Conservation (phyloP, 139 green algal genomes). For the Diplosphaera chodatii region DNA sequence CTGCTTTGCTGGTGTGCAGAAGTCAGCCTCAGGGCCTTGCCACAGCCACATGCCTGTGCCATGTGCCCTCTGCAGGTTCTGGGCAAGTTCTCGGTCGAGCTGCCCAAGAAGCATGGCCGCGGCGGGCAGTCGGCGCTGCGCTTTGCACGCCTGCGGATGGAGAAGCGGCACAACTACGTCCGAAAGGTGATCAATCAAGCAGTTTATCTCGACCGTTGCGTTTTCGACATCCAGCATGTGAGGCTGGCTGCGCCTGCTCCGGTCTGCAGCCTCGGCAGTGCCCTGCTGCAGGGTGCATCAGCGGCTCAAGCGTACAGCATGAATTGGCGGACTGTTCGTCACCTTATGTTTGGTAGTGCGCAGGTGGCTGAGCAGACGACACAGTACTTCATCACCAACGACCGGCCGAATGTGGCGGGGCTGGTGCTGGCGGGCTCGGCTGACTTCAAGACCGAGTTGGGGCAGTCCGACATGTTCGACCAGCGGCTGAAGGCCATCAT, state of each 20-base stretch:
- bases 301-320: too few species aligned
- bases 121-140: constrained; percentile 95
- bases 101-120: constrained; percentile 99
- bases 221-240: too few species aligned
- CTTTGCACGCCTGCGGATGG: constrained; percentile 94
- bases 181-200: constrained; percentile 83
- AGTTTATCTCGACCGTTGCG: too few species aligned
- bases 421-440: constrained; percentile 91
- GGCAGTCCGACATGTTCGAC: constrained; percentile 95
- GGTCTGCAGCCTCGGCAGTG: too few species aligned
- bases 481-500: constrained; percentile 79
- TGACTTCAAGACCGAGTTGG: constrained; percentile 98
- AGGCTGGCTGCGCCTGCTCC: too few species aligned
- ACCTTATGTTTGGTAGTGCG: too few species aligned
- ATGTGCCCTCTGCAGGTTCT: too few species aligned
- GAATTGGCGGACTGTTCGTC: too few species aligned
- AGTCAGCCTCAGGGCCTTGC: too few species aligned
- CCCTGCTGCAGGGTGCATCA: too few species aligned
- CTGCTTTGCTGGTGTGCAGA: too few species aligned
- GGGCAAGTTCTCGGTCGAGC: constrained; percentile 95
- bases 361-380: constrained; percentile 76
- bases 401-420: constrained; percentile 88
- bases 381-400: constrained; percentile 91
- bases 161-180: constrained; percentile 99
- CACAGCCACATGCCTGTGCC: too few species aligned